Evolutionary conservation across 164 flowering plant species (phyloP), one percentile per base, ranked within the genome.

Genomic region (Saururus chinensis): DNA sequence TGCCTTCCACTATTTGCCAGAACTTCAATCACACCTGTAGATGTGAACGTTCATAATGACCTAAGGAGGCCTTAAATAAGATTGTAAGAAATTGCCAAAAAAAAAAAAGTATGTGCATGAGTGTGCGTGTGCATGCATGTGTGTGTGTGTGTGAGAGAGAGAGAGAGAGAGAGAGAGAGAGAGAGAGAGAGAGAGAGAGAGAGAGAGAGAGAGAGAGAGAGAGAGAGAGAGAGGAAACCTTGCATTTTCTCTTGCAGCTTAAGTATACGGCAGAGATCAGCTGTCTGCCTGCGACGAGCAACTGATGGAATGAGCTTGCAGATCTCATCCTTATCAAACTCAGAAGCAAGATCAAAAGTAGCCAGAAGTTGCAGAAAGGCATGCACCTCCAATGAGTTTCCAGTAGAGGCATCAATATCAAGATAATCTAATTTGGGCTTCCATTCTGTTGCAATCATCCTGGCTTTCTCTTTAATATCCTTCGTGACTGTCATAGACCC

Each of bases 311-410:
- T 73, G 35, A 88, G 77, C 76, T 79, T 85, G 60, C 77, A 79
- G 40, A 88, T 63, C 30, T 80, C 84, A 66, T 82, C 93, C 73
- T 77, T 73, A 59, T 84, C 80, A 70, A 88, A 95, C 63, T 84
- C 86, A 59, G 92, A 81, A 64, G 83, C 77, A 68, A 93, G 79
- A 51, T 71, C 82, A 75, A 86, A 93, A 40, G 96, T 86, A 51
- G 82, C 91, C 62, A 90, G 73, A 68, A 93, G 92, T 69, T 88
- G 96, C 77, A 93, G 72, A 65, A 88, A 93, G 30, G 99, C 99
- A 79, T 90, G 97, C 66, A 96, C 92, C 79, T 90, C 97, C 76
- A 93, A 76, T 40, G 95, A 90, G 74, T 93, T 93, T 56, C 99
- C 99, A 76, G 77, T 83, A 75, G 83, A 79, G 53, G 81, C 87